These are phyloP conservation scores for Apophysomyces trapeziformis DNA, from an alignment of 371 early-diverging fungal genomes.

Conservation along the genomic window DNA sequence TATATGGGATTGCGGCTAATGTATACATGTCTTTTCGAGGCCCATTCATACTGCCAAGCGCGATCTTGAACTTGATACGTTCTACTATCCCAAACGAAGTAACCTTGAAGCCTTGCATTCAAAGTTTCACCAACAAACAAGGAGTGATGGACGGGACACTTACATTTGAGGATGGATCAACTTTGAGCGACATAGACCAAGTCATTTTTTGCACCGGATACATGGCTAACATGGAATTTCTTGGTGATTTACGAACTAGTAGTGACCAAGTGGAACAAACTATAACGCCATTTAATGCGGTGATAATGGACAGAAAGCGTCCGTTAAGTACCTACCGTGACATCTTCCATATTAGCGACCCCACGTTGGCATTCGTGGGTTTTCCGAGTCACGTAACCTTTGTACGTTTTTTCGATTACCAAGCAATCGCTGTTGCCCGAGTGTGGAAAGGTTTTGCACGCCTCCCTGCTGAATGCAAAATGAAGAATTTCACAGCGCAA, in stretches of 20 bases:
- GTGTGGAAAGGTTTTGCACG: conserved; percentile 40
- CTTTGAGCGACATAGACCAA: conserved; percentile 53
- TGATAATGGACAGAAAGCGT: conserved; percentile 19
- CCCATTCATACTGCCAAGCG: conserved; percentile 16
- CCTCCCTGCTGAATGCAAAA: conserved; percentile 27
- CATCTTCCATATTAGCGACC: conserved; percentile 38
- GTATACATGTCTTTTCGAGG: conserved; percentile 37
- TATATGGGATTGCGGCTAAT: conserved; percentile 31
- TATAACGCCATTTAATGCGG: background rate
- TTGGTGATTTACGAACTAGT: conserved; percentile 37
- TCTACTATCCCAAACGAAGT: conserved; percentile 23
- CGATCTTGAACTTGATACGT: conserved; percentile 27
- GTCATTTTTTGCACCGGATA: conserved; percentile 75
- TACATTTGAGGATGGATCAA: conserved; percentile 61
- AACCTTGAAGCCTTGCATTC: conserved; percentile 23
- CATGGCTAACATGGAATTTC: conserved; percentile 50
- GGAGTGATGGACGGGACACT: conserved; percentile 34
- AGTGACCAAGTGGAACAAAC: background rate
- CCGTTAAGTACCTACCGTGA: conserved; percentile 37
- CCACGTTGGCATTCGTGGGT: conserved; percentile 42
- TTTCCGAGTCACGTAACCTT: conserved; percentile 24
- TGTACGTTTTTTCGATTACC: conserved; percentile 33
- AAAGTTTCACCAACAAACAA: conserved; percentile 27
- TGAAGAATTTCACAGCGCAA: conserved; percentile 26
- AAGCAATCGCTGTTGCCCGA: conserved; percentile 39